Conservation (phyloP, 768 basidiomycete genomes). For the Albatrellus ellisii region DNA sequence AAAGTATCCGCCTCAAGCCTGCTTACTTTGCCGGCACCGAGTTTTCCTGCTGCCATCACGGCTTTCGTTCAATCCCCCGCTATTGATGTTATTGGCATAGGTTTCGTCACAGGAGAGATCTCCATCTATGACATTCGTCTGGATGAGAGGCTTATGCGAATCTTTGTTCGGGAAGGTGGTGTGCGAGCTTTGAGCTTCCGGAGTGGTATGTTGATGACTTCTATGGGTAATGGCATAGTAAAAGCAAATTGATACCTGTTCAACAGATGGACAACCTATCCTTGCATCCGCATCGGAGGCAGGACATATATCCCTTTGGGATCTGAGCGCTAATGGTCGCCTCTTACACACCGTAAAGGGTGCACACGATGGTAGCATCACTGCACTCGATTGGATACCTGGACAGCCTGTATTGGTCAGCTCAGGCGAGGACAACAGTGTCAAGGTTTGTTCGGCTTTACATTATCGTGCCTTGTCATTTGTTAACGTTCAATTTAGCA, state of each 20-base stretch:
- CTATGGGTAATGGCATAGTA: too few relatives aligned
- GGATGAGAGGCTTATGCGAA: slow-evolving; percentile 78
- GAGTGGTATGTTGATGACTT: slow-evolving; percentile 48
- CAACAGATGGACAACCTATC: slow-evolving; percentile 71
- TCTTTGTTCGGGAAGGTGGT: slow-evolving; percentile 83
- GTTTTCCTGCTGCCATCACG: slow-evolving; percentile 43
- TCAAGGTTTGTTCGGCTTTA: slow-evolving; percentile 49
- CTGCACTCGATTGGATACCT: slow-evolving; percentile 80
- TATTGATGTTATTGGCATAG: slow-evolving; percentile 92
- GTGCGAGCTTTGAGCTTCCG: slow-evolving; percentile 73
- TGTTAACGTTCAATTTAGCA: slow-evolving; percentile 38
- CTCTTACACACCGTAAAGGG: slow-evolving; percentile 77
- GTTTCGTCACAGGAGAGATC: slow-evolving; percentile 78
- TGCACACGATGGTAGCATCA: slow-evolving; percentile 81
- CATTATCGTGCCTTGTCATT: background rate
- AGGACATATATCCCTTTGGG: slow-evolving; percentile 91
- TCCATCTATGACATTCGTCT: slow-evolving; percentile 83
- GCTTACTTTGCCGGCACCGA: slow-evolving; percentile 24
- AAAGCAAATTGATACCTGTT: slow-evolving; percentile 5
- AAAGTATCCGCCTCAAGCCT: slow-evolving; percentile 49
- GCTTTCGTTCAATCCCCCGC: slow-evolving; percentile 84
- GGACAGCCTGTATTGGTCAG: slow-evolving; percentile 86
- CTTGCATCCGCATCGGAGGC: slow-evolving; percentile 78
- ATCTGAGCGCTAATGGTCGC: slow-evolving; percentile 70
- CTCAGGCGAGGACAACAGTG: slow-evolving; percentile 87